A percentile compares a stretch with the other conserved stretches of the same genome.
Evolutionary conservation across 1,139 yeast species (phyloP).

Genomic region (Pichia sp.): DNA sequence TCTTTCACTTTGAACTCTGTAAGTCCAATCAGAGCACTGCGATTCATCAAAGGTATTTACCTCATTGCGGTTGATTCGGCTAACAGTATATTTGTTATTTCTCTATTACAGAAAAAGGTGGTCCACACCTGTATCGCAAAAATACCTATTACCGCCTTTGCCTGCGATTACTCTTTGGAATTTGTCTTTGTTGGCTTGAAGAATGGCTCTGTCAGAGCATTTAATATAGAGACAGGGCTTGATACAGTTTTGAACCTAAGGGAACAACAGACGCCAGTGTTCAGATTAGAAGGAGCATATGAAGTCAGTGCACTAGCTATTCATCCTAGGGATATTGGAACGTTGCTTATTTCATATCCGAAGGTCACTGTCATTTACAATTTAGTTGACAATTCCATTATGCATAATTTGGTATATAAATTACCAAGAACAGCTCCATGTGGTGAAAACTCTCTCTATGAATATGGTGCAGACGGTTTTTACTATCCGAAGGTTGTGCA

Average conservation of each 20-base stretch:
- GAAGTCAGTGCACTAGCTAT: constrained; percentile 66
- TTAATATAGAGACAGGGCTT: constrained; percentile 74
- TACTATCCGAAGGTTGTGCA: constrained; percentile 49
- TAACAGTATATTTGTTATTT: constrained; percentile 58
- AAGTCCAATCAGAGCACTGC: constrained; percentile 50
- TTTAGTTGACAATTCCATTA: constrained; percentile 53
- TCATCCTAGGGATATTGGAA: constrained; percentile 89
- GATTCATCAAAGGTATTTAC: constrained; percentile 76
- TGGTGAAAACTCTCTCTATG: constrained; percentile 50
- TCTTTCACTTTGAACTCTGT: constrained; percentile 51
- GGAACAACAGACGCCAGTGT: constrained; percentile 59
- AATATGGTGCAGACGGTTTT: constrained; percentile 24
- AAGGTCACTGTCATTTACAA: constrained; percentile 70
- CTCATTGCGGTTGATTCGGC: constrained; percentile 62
- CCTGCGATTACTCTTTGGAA: constrained; percentile 81
- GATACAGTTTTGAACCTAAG: constrained; percentile 65
- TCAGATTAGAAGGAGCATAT: constrained; percentile 48
- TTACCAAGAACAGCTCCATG: constrained; percentile 61
- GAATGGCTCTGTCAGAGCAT: constrained; percentile 71
- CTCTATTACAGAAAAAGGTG: constrained; percentile 59
- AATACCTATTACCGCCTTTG: constrained; percentile 62
- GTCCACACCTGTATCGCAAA: constrained; percentile 55
- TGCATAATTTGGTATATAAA: constrained; percentile 53
- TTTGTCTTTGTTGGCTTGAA: constrained; percentile 79
- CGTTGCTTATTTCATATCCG: constrained; percentile 66